Evolutionary conservation across 768 basidiomycete genomes (phyloP).

Genomic region (Lentinula lateritia): DNA sequence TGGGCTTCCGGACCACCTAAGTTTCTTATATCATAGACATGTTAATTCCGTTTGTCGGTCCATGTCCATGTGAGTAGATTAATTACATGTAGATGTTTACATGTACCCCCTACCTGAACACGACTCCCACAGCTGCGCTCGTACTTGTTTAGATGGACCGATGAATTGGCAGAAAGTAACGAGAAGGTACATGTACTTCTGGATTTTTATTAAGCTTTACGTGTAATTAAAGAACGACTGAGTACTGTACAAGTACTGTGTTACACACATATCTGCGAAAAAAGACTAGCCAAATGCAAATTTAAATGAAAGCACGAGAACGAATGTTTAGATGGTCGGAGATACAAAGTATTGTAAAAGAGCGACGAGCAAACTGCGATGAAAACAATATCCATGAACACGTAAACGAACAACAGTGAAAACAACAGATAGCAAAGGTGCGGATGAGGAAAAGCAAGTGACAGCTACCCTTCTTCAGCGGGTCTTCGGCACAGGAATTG

Average conservation of each 20-base stretch:
- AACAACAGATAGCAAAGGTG: not conserved
- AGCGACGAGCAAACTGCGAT: not conserved
- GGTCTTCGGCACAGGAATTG: conserved; percentile 25
- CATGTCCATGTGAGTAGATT: not conserved
- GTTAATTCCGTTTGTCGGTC: not conserved
- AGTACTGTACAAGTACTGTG: not conserved
- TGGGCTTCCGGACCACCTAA: not conserved
- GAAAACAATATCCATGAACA: not conserved
- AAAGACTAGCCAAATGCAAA: not conserved
- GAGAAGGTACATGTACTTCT: too few species aligned
- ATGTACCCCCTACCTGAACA: not conserved
- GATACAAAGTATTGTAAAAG: not conserved
- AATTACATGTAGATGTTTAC: not conserved
- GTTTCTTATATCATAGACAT: not conserved
- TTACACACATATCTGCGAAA: not conserved
- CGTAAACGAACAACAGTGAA: not conserved
- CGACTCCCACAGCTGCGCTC: not conserved
- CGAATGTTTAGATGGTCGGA: not conserved
- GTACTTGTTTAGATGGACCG: not conserved
- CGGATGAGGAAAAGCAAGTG: not conserved
- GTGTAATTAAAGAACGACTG: not conserved
- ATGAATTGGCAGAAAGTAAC: too few species aligned
- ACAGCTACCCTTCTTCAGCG: conserved; percentile 1
- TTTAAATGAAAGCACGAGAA: not conserved
- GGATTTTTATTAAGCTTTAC: too few species aligned